A percentile compares a stretch with the other conserved stretches of the same genome.
Evolutionary conservation across 106 monocot genomes (phyloP).

Genomic region (Acanthochlamys bracteata): DNA sequence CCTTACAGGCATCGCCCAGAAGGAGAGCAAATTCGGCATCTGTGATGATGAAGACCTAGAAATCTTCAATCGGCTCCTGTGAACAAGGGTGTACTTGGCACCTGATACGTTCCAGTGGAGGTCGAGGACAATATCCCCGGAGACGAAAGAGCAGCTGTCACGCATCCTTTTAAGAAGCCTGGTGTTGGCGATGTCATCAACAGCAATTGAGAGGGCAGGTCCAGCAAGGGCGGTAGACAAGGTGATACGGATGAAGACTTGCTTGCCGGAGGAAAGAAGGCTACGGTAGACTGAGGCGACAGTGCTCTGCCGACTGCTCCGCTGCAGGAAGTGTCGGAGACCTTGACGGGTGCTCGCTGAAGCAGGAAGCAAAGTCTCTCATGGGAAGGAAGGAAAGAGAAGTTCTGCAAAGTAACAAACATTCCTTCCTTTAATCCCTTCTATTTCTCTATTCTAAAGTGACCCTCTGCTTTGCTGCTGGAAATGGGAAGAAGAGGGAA

Average conservation of each 20-base stretch:
- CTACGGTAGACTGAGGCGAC: too few species aligned
- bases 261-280: constrained; percentile 28
- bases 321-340: constrained; percentile 51
- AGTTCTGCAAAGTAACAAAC: too few species aligned
- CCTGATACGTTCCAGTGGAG: constrained; percentile 53
- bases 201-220: constrained; percentile 34
- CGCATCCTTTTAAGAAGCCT: constrained; percentile 18
- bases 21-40: constrained; percentile 29
- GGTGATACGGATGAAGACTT: constrained; percentile 41
- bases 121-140: constrained; percentile 8
- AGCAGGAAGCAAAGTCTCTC: constrained; percentile 60
- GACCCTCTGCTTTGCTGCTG: not conserved
- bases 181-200: constrained; percentile 21
- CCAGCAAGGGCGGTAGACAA: constrained; percentile 57
- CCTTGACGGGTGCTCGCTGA: constrained; percentile 57
- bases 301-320: too few species aligned
- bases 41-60: constrained; percentile 31
- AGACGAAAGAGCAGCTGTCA: constrained; percentile 17
- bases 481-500: not conserved
- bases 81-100: constrained; percentile 38
- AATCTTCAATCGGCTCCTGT: constrained; percentile 36
- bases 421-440: too few species aligned
- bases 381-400: constrained; percentile 16
- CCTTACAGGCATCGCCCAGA: constrained; percentile 23
- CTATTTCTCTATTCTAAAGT: not conserved